Base-by-base conservation (phyloP, 495 filamentous ascomycete species). In the Penicillium egyptiacum region DNA sequence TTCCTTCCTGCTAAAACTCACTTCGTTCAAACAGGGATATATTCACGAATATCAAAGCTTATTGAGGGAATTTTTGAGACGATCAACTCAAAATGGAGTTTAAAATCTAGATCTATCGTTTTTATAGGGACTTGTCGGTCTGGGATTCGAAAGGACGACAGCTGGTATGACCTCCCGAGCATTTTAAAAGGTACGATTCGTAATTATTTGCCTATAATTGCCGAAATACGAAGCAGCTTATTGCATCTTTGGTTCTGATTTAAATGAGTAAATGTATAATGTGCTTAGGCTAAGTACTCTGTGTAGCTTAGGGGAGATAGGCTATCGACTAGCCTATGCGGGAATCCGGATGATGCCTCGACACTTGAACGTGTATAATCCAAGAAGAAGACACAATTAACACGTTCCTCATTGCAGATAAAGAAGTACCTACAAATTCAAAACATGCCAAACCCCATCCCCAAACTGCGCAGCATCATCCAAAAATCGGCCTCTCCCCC, bases 281-380 rank as follows among this genome's bases (percentile, higher is more conserved):
- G 11, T 33, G 10, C 30, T 12, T 12, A 14, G 11, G 26, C 26
- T 28, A 28, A 28, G 7, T 33, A 33, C 30, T 33, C 30, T 4
- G 12, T 35, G 33, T 37, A 1, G 10, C 14, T n/a, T 31, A 25
- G 23, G 9, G 23, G 23, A 35, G 7, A 43, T 54, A 54, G 51
- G 40, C 51, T 54, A 54, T 54, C 26, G 45, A 54, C 25, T 54
- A 54, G 51, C 2, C 30, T 54, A 54, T 25, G 17, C 19, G 51
- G 51, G 19, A 33, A 42, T 11, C 16, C 37, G 12, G 28, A 20
- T 28, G 26, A 20, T 30, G n/a, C 10, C 26, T 30, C 37, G 19
- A 53, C 33, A 17, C 0, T 11, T 7, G 19, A 23, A 22, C 35
- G n/a, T 43, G 33, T 53, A 53, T 43, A 33, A 33, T 23, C 10